Base-by-base conservation (phyloP, 805 yeast species). In the Teunomyces atbi region DNA sequence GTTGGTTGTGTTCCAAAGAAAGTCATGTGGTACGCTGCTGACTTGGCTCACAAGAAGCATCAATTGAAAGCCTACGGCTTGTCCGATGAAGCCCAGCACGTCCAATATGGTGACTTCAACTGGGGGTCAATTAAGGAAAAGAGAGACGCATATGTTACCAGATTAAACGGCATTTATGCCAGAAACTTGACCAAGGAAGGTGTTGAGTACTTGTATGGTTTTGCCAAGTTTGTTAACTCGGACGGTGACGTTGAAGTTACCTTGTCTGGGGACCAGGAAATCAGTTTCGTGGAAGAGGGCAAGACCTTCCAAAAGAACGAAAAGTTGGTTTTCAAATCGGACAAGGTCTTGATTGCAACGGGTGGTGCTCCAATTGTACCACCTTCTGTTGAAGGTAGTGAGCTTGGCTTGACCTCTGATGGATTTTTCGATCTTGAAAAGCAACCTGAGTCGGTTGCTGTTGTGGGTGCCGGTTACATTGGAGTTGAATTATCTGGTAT, bases 1-100 rank as follows among this genome's bases (percentile, higher is more conserved):
- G 98, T 92, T 37, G 99, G 99, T 16, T 94, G 99, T 77, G 99
- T 94, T 41, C 99, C 99, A 41, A 94, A 94, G 76, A 94, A 94
- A 66, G 89, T 94, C 39, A 91, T 94, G 97, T 94, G 99, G 99
- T 85, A 91, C 58, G 97, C 97, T 8, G 83, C 94, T 26, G 97
- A 91, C 58, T 69, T 89, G 65, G 97, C 97, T 15, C 78, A 79
- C 52, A 84, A 82, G 60, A 72, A 86, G 50, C 69, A 75, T 36
- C 84, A 88, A 41, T 96, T 96, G 50, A 73, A 78, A 54, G 89
- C 86, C 52, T 94, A 92, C 63, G 96, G 97, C 0, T 84, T 94
- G 54, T 68, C 74, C 13, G 82, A 81, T 39, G 81, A 79, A 47
- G 66, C 74, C n/a, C 68, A 71, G 32, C 76, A 78, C 45, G 77